Conservation (phyloP, 2,329 filamentous ascomycete species). For the Diplocarpon rosae region DNA sequence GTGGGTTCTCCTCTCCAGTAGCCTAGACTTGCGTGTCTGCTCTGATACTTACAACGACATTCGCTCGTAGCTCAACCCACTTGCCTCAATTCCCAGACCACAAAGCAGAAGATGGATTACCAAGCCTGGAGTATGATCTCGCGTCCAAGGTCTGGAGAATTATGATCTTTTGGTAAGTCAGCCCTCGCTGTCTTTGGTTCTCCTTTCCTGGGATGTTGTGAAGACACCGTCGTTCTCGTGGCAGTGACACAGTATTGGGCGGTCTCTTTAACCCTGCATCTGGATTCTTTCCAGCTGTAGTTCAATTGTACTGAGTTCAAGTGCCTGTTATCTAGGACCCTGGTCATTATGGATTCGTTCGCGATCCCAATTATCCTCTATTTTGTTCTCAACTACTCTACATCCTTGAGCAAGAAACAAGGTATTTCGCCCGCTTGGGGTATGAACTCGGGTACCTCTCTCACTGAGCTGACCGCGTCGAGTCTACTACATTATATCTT, state of each 20-base stretch:
- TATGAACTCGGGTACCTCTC: background rate
- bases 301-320: too few species aligned
- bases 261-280: too few species aligned
- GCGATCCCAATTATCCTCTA: constrained; percentile 2
- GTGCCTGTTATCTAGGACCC: background rate
- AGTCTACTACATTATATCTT: constrained; percentile 35
- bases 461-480: background rate
- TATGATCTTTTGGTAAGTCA: background rate
- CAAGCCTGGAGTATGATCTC: constrained; percentile 2
- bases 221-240: too few species aligned
- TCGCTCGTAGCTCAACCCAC: background rate
- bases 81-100: background rate
- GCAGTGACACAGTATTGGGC: too few species aligned
- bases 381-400: constrained; percentile 4
- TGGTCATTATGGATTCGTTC: constrained; percentile 3
- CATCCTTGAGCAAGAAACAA: constrained; percentile 1
- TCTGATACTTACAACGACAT: background rate
- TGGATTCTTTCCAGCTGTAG: too few species aligned
- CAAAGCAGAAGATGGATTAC: background rate
- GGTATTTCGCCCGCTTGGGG: background rate
- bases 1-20: background rate
- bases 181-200: too few species aligned
- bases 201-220: too few species aligned
- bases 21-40: background rate
- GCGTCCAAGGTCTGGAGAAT: constrained; percentile 3